A percentile compares a stretch with the other conserved stretches of the same genome.
Evolutionary conservation across 176 grass and related monocot species (phyloP).

Genomic region (Olyra latifolia): DNA sequence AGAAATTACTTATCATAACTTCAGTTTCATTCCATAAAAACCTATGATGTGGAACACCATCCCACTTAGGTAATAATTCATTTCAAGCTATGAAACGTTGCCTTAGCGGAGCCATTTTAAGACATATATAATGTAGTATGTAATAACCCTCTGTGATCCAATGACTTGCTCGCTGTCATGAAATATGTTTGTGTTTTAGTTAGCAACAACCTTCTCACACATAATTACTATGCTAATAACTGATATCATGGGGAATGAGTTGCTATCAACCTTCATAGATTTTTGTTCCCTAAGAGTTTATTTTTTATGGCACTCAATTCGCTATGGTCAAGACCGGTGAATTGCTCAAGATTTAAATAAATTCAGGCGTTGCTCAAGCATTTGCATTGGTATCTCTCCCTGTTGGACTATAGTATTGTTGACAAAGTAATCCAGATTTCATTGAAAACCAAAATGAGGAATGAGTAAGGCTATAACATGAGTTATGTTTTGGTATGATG

Average conservation of each 20-base stretch:
- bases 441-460: too few relatives aligned
- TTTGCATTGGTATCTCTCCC: background rate
- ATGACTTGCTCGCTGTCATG: background rate
- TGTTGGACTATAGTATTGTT: background rate
- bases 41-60: too few relatives aligned
- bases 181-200: background rate
- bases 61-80: too few relatives aligned
- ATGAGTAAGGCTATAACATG: too few relatives aligned
- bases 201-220: background rate
- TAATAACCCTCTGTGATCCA: background rate
- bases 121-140: too few relatives aligned
- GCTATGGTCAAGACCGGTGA: background rate
- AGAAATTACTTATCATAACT: too few relatives aligned
- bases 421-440: too few relatives aligned
- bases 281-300: background rate
- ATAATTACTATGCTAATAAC: background rate
- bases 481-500: too few relatives aligned
- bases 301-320: background rate
- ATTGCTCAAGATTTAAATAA: background rate
- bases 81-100: too few relatives aligned
- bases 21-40: too few relatives aligned
- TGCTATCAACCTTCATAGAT: background rate
- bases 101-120: too few relatives aligned
- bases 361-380: background rate
- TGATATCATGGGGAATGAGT: background rate